phyloP scores from a whole-genome alignment of 148 eudicot species.

The Beta vulgaris region DNA sequence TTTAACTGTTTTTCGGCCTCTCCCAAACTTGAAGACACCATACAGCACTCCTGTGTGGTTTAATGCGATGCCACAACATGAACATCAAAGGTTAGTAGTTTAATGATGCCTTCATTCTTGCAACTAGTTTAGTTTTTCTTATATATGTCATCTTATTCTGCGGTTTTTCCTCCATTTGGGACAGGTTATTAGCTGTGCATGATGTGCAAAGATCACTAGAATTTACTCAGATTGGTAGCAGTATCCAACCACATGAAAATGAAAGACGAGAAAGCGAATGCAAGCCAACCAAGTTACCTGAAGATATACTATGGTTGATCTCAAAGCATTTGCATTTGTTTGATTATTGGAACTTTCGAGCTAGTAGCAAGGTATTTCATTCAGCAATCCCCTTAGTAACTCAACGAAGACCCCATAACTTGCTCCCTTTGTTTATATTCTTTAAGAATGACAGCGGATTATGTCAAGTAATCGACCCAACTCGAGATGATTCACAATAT shows the following conservation, averaged over 20 bases:
- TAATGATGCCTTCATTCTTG: too few species aligned
- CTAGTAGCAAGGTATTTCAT: background rate
- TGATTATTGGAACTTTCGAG: slow-evolving; percentile 24
- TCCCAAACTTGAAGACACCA: background rate
- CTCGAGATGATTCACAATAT: background rate
- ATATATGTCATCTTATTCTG: too few species aligned
- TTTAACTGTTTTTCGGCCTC: background rate
- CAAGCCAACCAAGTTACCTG: background rate
- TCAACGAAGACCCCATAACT: background rate
- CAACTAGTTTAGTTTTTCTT: background rate
- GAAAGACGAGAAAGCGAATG: background rate
- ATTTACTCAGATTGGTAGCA: too few species aligned
- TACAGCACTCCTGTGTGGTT: too few species aligned
- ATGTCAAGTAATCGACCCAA: slow-evolving; percentile 6
- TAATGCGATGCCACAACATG: slow-evolving; percentile 9
- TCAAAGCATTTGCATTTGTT: slow-evolving; percentile 14
- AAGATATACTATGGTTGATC: background rate
- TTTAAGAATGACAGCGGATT: background rate
- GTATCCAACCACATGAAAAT: too few species aligned
- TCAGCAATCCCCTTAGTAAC: background rate
- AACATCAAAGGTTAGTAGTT: background rate
- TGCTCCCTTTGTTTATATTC: slow-evolving; percentile 12
- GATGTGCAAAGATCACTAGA: too few species aligned
- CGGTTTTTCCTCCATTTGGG: too few species aligned
- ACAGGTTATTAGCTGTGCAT: too few species aligned